Evolutionary conservation across 116 monocot genomes (phyloP), one percentile per base, ranked within the genome.

Genomic region (Papilionanthe hybrid): DNA sequence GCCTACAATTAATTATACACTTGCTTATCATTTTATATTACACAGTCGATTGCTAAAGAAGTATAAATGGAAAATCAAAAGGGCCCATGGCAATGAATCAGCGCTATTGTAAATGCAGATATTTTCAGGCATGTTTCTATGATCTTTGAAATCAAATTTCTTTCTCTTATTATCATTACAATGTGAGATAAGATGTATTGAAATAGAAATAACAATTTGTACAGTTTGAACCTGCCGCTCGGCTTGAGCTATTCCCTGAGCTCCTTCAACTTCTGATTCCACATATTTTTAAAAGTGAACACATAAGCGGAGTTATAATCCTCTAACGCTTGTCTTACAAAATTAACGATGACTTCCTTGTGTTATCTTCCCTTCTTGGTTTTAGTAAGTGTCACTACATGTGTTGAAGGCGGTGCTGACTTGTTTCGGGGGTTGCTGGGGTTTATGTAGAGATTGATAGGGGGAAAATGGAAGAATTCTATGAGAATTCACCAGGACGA

Each of bases 271-370:
- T 86, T 92, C 73, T 83, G 86, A 71, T 99, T 99, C 75, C 93
- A 86, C 99, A 99, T 99, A 83, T 95, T 99, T 78, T 99, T 92
- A 60, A 86, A 99, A 32, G 88, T 79, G 84, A 95, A 99, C 42
- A 84, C 91, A 82, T 93, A 95, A 28, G 86, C 90, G 25, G 86
- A 89, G 43, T 60, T 79, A 77, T 92, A 89, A 27, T 82, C 80
- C 28, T 95, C 93, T 25, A 91, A 17, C 1, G 93, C 92, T 73
- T 99, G 83, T 77, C 86, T 93, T 68, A 99, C 89, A 1, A 81
- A 58, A 74, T 72, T 84, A 22, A 92, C 90, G 44, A 99, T 72
- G 4, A 75, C 75, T 78, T 95, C 99, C 85, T 95, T 99, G 78
- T 90, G 95, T 55, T 81, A 86, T 75, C 81, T 88, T 11, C 93